These are phyloP conservation scores for Guadua angustifolia DNA, from an alignment of 176 grass and related monocot species.

Conservation along the genomic window DNA sequence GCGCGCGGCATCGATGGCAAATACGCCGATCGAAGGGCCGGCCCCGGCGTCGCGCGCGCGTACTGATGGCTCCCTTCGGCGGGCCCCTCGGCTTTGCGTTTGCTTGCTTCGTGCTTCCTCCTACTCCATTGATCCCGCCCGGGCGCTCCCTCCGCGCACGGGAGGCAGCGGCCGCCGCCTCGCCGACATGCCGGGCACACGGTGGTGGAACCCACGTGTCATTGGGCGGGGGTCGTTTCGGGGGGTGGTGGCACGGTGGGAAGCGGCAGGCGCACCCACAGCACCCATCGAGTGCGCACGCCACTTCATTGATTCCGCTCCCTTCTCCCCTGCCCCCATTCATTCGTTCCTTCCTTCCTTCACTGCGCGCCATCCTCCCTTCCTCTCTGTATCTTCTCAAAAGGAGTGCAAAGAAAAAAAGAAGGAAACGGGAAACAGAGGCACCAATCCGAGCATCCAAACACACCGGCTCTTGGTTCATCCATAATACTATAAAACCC, in stretches of 20 bases:
- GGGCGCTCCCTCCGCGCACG: not conserved
- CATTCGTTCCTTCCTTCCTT: constrained; percentile 15
- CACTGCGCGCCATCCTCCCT: not conserved
- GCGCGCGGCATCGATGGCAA: not conserved
- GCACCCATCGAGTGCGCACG: constrained; percentile 58
- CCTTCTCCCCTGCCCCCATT: not conserved
- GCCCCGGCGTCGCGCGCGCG: not conserved
- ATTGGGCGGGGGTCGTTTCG: not conserved
- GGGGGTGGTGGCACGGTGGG: constrained; percentile 38
- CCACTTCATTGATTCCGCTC: constrained; percentile 50
- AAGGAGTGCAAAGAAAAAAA: constrained; percentile 41
- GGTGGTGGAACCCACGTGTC: rapidly evolving
- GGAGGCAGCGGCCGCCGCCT: rapidly evolving
- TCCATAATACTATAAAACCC: constrained; percentile 42
- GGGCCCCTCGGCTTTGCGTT: not conserved
- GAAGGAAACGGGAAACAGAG: constrained; percentile 10
- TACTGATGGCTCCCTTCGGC: not conserved
- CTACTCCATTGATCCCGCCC: constrained; percentile 2
- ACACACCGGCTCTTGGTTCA: not conserved
- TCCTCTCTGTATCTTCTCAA: constrained; percentile 45
- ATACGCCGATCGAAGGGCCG: too few species aligned
- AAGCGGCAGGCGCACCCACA: constrained; percentile 46
- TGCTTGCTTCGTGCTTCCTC: constrained; percentile 44
- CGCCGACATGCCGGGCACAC: not conserved
- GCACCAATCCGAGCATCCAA: constrained; percentile 52